Base-by-base conservation (phyloP, 2,329 filamentous ascomycete species). In the Fusarium oligoseptatum region DNA sequence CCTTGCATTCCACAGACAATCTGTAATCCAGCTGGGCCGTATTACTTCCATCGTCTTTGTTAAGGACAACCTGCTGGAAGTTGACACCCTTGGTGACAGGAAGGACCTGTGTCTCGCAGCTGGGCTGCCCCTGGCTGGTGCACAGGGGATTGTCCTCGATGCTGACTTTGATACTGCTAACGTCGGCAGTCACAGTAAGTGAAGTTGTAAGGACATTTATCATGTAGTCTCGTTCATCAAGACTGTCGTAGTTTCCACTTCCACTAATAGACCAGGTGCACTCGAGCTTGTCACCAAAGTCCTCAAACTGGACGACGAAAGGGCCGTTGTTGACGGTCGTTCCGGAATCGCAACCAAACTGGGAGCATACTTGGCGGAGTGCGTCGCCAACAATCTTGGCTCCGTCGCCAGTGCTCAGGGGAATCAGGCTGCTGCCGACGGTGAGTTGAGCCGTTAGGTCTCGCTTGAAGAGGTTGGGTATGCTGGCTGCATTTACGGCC, bases 251-350 rank as follows among this genome's bases (percentile, higher is more conserved):
- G 15, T 58, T 58, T 15, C 56, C 56, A 6, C 34, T 58, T 27
- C 56, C 34, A 1, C 22, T 39, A 10, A 58, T 22, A 6, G 56
- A 58, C 56, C 56, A 39, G 4, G 34, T 58, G 15, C 56, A 58
- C 15, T 58, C 56, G 34, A 58, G 56, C 56, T 58, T 58, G 34
- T 58, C 56, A 11, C 56, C 56, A 27, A 58, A 39, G 34, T 37
- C 32, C 15, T 58, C 34, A 6, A 58, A 58, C 34, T 58, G 56
- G 2, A 22, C 56, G 2, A 58, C 7, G 22, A 58, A 36, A 9
- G 32, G 32, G 10, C 32, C 56, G 2, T 37, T 58, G 20, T 36
- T 58, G 15, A 39, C 56, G 6, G 56, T 39, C 1, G 56, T 58
- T 24, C 56, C 56, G 0, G 56, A 27, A 15, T 58, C 56, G 4